Base-by-base conservation (phyloP, 2,329 filamentous ascomycete genomes). In the Cladosporium sp. region DNA sequence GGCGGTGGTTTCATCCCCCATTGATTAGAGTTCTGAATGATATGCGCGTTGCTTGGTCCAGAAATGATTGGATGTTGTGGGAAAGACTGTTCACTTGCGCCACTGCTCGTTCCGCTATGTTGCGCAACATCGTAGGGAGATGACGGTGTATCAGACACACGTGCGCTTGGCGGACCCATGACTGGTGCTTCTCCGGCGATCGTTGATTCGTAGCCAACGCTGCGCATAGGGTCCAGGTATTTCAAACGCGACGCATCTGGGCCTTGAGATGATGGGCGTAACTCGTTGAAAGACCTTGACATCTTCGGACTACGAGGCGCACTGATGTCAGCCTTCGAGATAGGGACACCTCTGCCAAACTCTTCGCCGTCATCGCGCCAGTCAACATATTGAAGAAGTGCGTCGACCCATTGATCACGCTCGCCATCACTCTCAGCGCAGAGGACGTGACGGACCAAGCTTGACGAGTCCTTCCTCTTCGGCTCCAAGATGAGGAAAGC, bases 361-460 rank as follows among this genome's bases (percentile, higher is more conserved):
- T 71, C 68, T 52, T 90, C 84, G 18, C 86, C 83, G 1, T 84
- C 81, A 49, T 91, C 88, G 61, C 84, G 85, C 74, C 87, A 89
- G 73, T 97, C 92, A 49, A 97, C 93, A 83, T 96, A 97, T 71
- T 92, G 90, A 67, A 98, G 82, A 49, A 99, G 82, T 26, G 92
- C 90, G 66, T 96, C 91, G 1, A 99, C 94, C 95, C 95, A 99
- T 54, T 90, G 85, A 78, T 99, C 95, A 67, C 95, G 88, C 80
- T 99, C 95, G 67, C 85, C 85, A 73, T 99, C 95, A 74, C 91
- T 98, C 78, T 99, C 95, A 0, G 95, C 94, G 77, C 95, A 99
- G 21, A 99, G 83, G 0, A 99, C 93, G 77, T 99, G 95, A 70
- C 94, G 92, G 28, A 97, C 92, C 63, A 94, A 86, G 71, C 91